Evolutionary conservation across 352 stramenopile species (phyloP), one percentile per base, ranked within the genome.

Genomic region (Poterioochromonas sp.): DNA sequence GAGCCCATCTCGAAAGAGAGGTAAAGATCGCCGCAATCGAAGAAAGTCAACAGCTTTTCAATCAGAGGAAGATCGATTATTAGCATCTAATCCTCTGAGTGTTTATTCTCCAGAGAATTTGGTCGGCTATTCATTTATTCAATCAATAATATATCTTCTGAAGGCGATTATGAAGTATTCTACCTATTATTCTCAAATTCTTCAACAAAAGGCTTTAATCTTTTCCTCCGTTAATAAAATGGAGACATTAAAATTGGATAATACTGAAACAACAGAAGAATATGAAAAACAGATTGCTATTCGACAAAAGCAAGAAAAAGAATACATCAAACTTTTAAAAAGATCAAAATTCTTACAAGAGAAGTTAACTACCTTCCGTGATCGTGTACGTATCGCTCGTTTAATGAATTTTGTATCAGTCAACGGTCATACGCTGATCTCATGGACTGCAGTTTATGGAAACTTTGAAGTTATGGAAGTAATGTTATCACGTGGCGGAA

Each of bases 361-460:
- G 3, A 71, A 71, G 32, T 11, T 71, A 29, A 8, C 32, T 29
- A 22, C 8, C 1, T 44, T 44, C 34, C 39, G 15, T 11, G 40
- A 74, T 1, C 49, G 53, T 54, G 37, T 74, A 18, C 37, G 65
- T 20, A n/a, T 74, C 8, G 20, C 39, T 0, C 35, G 41, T 22
- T 54, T 74, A n/a, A n/a, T 74, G 20, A 74, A 74, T 39, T 22
- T 39, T 1, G 37, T 54, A 26, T 58, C 5, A n/a, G 18, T 35
- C 0, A 58, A 51, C 32, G 65, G 65, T 8, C 65, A 74, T 54
- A 74, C 65, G 40, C 1, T 39, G 15, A 34, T 74, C 40, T 54
- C 34, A 41, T 71, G 62, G 62, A 37, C 40, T 2, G 65, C 65
- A 26, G 12, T 8, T 37, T 18, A 58, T 54, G 65, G 65, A 15